Percentiles rank a stretch among this genome's conserved stretches.
Evolutionary conservation across 768 basidiomycete species (phyloP).

Genomic region (Phylloporus sp.): DNA sequence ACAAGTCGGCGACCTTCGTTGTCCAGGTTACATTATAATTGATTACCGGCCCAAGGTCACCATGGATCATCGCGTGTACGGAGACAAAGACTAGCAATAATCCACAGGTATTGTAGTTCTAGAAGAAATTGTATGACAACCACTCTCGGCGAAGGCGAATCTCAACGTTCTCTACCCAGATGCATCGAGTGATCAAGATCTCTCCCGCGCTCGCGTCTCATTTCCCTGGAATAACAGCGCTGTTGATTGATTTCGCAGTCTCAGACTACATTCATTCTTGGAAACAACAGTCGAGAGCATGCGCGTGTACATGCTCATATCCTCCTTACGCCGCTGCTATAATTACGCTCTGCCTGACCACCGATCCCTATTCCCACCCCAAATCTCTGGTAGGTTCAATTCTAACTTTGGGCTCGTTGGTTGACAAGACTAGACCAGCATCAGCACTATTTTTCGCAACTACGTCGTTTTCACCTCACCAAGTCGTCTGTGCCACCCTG

Average conservation of each 20-base stretch:
- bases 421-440: not conserved
- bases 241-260: slow-evolving; percentile 2
- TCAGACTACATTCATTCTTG: not conserved
- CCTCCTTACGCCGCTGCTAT: not conserved
- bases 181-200: not conserved
- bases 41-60: slow-evolving; percentile 6
- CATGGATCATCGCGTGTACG: not conserved
- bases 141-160: not conserved
- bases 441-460: not conserved
- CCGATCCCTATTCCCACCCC: not conserved
- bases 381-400: not conserved
- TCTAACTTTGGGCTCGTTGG: not conserved
- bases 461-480: not conserved
- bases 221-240: not conserved
- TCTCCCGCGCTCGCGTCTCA: not conserved
- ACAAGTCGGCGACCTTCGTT: slow-evolving; percentile 4
- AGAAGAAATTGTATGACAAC: not conserved
- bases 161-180: not conserved
- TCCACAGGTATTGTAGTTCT: not conserved
- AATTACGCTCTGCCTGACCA: not conserved
- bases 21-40: slow-evolving; percentile 5
- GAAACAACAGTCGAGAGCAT: not conserved
- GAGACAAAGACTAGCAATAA: not conserved
- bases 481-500: not conserved
- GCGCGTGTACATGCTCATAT: not conserved